A percentile compares a stretch with the other conserved stretches of the same genome.
Evolutionary conservation across 805 yeast species (phyloP).

Genomic region (Teunomyces atbi): DNA sequence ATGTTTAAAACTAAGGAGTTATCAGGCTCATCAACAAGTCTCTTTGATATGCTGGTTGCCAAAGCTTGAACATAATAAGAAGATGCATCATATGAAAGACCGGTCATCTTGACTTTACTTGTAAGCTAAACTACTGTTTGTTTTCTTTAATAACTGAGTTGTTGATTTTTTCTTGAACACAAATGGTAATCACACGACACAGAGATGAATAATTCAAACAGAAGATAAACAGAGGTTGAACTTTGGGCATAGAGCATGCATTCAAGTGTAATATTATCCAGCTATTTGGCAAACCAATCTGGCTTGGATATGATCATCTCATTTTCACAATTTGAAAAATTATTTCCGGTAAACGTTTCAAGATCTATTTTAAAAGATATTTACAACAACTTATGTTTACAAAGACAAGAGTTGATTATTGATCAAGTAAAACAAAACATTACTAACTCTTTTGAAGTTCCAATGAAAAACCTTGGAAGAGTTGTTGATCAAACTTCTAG

Average conservation of each 20-base stretch:
- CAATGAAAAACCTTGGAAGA: conserved; percentile 14
- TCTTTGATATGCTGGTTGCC: conserved; percentile 67
- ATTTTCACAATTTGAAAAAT: conserved; percentile 17
- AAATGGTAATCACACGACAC: background rate
- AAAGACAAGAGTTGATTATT: conserved; percentile 7
- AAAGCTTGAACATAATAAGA: conserved; percentile 69
- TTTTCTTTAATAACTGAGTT: background rate
- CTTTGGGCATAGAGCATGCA: conserved; percentile 16
- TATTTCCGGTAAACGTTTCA: conserved; percentile 12
- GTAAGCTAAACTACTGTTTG: background rate
- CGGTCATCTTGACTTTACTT: conserved; percentile 7
- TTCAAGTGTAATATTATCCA: conserved; percentile 17
- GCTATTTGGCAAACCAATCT: conserved; percentile 18
- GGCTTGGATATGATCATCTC: conserved; percentile 15
- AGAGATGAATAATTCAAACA: background rate
- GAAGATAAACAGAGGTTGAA: background rate
- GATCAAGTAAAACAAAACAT: conserved; percentile 12
- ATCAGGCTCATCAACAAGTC: conserved; percentile 65
- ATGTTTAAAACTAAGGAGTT: conserved; percentile 67
- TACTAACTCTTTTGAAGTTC: conserved; percentile 20
- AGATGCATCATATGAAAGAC: conserved; percentile 17
- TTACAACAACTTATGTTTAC: conserved; percentile 13
- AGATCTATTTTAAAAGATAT: conserved; percentile 7
- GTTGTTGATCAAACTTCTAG: conserved; percentile 1
- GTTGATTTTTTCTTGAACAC: background rate